These are phyloP conservation scores for Erysimum pusillum DNA, from an alignment of 441 rosid species.

Conservation along the genomic window DNA sequence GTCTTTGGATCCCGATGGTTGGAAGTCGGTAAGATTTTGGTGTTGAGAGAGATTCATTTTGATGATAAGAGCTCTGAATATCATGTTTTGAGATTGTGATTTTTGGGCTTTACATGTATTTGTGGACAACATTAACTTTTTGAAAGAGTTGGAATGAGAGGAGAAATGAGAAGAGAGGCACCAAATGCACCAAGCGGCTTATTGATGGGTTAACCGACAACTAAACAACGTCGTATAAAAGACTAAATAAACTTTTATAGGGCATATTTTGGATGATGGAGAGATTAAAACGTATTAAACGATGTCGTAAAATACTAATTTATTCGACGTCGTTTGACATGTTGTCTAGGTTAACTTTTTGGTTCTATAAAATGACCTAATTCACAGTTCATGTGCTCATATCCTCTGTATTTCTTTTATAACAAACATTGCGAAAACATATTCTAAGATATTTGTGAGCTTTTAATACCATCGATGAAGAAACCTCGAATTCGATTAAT, in stretches of 20 bases:
- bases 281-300: not conserved
- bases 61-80: constrained; percentile 20
- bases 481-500: not conserved
- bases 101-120: constrained; percentile 59
- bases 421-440: not conserved
- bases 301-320: not conserved
- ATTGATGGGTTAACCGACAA: not conserved
- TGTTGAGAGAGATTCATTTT: constrained; percentile 14
- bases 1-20: constrained; percentile 96
- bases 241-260: not conserved
- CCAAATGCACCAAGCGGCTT: constrained; percentile 16
- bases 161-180: constrained; percentile 17
- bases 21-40: constrained; percentile 76
- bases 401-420: not conserved
- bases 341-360: not conserved
- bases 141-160: constrained; percentile 84
- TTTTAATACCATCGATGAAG: not conserved
- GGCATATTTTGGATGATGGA: too few relatives aligned
- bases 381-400: not conserved
- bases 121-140: constrained; percentile 85
- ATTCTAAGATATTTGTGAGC: not conserved
- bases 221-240: not conserved
- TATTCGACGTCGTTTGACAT: not conserved
- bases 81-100: not conserved
- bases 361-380: not conserved